Conservation (phyloP, 768 basidiomycete genomes). For the Lactarius indigo region DNA sequence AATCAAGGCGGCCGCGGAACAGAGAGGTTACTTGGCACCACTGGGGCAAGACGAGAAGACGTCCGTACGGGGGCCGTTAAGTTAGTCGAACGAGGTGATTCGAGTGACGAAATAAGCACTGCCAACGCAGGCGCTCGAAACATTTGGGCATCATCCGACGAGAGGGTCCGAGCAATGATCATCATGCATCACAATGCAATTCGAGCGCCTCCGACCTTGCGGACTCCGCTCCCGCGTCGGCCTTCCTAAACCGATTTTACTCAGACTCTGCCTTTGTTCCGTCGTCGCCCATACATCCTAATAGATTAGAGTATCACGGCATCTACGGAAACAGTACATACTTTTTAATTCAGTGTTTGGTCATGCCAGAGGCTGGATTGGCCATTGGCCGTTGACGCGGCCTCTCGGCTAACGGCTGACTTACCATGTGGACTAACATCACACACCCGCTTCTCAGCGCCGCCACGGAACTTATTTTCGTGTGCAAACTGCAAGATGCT, state of each 20-base stretch:
- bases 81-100: constrained; percentile 7
- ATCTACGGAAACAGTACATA: neutral
- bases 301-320: neutral
- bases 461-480: neutral
- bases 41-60: constrained; percentile 8
- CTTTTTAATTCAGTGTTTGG: neutral
- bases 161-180: constrained; percentile 11
- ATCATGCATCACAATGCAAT: constrained; percentile 1
- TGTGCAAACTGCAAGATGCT: neutral
- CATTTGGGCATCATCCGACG: constrained; percentile 8
- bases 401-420: neutral
- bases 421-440: neutral
- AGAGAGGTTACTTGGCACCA: neutral
- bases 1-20: constrained; percentile 18
- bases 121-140: constrained; percentile 4
- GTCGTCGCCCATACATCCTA: neutral
- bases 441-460: neutral
- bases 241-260: neutral
- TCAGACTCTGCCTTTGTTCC: neutral
- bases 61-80: constrained; percentile 19
- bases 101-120: constrained; percentile 9
- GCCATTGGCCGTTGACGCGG: neutral
- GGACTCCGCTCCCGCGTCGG: neutral
- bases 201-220: neutral
- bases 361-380: neutral